Base-by-base conservation (phyloP, 148 eudicot species). In the Amaranthus hypochondriacus region DNA sequence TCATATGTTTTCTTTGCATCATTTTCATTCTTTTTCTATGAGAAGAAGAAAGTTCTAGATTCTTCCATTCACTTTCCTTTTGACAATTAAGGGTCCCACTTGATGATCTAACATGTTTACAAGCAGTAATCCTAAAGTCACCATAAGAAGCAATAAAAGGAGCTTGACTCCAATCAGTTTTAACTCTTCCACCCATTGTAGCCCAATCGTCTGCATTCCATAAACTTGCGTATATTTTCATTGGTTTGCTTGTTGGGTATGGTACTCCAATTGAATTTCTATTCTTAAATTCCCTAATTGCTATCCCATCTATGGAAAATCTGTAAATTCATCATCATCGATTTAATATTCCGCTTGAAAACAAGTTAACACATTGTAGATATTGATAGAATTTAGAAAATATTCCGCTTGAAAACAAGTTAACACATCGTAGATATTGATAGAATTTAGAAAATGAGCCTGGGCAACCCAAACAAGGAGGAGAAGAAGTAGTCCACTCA, bases 121-220 rank as follows among this genome's bases (percentile, higher is more conserved):
- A 69, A 1, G 68, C 58, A 4, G 68, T 51, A 52, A 54, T 70
- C 48, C 73, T 77, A 55, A 56, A 77, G 72, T 62, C 61, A 46
- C 70, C 70, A 49, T 54, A 54, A 4, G 69, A 70, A 63, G 73
- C 73, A 44, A 44, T 8, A 60, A 78, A 78, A 58, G 76, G 73
- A 50, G 73, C 68, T 42, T 52, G 56, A 2, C 53, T 15, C 76
- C 76, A 78, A 63, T 78, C 74, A 8, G 79, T 61, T 44, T 76
- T 76, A 7, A 76, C 74, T 3, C 69, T 15, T 1, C 74, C 79
- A 5, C 79, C 79, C 43, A 61, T 66, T 7, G 79, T 70, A 14
- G 74, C 79, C 79, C 79, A 77, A 50, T 63, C 64, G 28, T 77
- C 75, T 4, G 75, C 79, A 13, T 77, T 63, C 75, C 70, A 76